A percentile compares a stretch with the other conserved stretches of the same genome.
phyloP scores from a whole-genome alignment of 1,284 basidiomycete species.

The Waitea zeae region DNA sequence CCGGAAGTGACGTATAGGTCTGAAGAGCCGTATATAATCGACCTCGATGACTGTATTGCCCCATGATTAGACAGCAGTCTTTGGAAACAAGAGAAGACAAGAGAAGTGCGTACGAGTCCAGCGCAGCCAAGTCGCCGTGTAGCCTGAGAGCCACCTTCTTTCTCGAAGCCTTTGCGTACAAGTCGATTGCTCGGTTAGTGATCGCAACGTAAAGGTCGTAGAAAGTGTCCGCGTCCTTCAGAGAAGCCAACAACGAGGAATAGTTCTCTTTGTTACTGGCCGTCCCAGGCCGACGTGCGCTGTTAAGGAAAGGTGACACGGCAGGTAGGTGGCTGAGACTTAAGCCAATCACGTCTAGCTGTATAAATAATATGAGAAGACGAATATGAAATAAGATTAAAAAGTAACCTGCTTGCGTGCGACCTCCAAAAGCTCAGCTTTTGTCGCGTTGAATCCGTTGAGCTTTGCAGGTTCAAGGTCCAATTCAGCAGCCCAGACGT shows the following conservation, averaged over 20 bases:
- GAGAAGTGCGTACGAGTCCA: conserved; percentile 52
- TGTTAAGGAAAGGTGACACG: conserved; percentile 42
- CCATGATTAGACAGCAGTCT: too few species aligned
- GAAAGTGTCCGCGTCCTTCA: conserved; percentile 42
- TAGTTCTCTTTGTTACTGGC: conserved; percentile 40
- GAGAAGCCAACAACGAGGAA: conserved; percentile 45
- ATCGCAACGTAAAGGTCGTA: conserved; percentile 57
- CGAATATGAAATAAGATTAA: background rate
- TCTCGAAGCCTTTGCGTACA: conserved; percentile 67
- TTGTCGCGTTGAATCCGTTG: conserved; percentile 42
- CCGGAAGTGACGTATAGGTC: conserved; percentile 61
- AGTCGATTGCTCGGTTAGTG: conserved; percentile 69
- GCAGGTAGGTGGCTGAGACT: conserved; percentile 52
- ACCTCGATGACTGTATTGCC: conserved; percentile 44
- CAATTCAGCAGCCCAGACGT: conserved; percentile 44
- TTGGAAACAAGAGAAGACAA: background rate
- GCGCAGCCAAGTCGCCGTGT: conserved; percentile 69
- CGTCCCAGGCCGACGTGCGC: too few species aligned
- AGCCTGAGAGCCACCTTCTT: conserved; percentile 74
- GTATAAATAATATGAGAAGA: conserved; percentile 4
- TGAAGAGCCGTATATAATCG: conserved; percentile 42
- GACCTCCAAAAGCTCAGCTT: conserved; percentile 71
- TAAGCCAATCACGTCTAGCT: conserved; percentile 78
- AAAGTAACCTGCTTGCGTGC: conserved; percentile 58
- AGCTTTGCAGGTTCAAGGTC: conserved; percentile 25